Percentiles rank a stretch among this genome's conserved stretches.
phyloP scores from a whole-genome alignment of 768 basidiomycete species.

The Mrakia frigida region DNA sequence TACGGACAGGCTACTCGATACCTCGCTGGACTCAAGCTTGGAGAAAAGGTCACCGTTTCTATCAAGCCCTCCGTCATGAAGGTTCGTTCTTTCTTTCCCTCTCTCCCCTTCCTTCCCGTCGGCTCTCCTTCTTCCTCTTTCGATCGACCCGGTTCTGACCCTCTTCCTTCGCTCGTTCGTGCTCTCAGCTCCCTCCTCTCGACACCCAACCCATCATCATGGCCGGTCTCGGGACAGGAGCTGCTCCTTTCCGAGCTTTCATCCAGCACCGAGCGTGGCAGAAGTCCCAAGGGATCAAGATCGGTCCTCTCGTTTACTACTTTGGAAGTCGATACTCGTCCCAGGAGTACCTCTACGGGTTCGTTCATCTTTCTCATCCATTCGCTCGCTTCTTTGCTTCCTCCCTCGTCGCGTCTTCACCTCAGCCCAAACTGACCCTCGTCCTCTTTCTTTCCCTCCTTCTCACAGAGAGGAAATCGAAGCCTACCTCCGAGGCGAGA shows the following conservation, averaged over 20 bases:
- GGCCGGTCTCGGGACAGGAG: constrained; percentile 97
- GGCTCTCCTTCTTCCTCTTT: constrained; percentile 29
- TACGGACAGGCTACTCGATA: constrained; percentile 97
- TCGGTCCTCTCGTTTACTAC: constrained; percentile 95
- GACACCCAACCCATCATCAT: constrained; percentile 89
- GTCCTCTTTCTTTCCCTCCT: background rate
- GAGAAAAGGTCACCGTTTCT: constrained; percentile 92
- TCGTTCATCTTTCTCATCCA: constrained; percentile 32
- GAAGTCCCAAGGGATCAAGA: constrained; percentile 63
- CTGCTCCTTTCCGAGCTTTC: constrained; percentile 98
- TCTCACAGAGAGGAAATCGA: constrained; percentile 58
- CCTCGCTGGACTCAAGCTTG: constrained; percentile 71
- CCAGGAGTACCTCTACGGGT: constrained; percentile 91
- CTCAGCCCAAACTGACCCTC: constrained; percentile 22
- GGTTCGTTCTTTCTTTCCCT: constrained; percentile 48
- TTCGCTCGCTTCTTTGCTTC: background rate
- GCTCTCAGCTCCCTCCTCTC: constrained; percentile 71
- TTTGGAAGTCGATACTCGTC: constrained; percentile 95
- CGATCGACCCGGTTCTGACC: background rate
- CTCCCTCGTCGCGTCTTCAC: background rate
- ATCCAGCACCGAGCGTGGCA: constrained; percentile 90
- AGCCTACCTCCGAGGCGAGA: constrained; percentile 75
- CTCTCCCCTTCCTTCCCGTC: background rate
- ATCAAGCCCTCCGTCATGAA: constrained; percentile 99
- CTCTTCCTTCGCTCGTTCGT: background rate